phyloP scores from a whole-genome alignment of 2,329 filamentous ascomycete genomes.

The Botrytis tulipae region DNA sequence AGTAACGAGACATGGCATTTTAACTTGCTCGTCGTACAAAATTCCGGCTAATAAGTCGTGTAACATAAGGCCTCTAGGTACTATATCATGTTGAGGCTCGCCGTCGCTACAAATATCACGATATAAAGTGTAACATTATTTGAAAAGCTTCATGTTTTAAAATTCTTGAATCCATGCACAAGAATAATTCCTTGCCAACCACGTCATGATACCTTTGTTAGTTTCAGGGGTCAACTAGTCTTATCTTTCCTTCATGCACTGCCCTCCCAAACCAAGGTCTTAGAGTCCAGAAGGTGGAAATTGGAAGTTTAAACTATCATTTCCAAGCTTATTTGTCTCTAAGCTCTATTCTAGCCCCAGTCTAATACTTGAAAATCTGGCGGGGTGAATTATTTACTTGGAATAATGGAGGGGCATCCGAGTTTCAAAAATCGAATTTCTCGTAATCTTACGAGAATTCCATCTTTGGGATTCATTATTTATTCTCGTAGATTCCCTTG shows the following conservation, averaged over 20 bases:
- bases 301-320: not conserved
- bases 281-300: not conserved
- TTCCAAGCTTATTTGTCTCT: constrained; percentile 1
- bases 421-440: not conserved
- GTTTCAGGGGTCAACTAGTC: not conserved
- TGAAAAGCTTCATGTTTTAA: not conserved
- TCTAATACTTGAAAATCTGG: not conserved
- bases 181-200: not conserved
- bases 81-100: not conserved
- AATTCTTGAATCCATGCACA: not conserved
- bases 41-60: not conserved
- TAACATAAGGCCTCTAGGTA: not conserved
- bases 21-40: not conserved
- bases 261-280: not conserved
- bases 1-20: not conserved
- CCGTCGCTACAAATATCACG: not conserved
- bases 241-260: not conserved
- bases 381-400: constrained; percentile 9
- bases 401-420: constrained; percentile 1
- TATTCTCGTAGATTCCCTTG: not conserved
- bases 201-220: constrained; percentile 1
- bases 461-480: not conserved
- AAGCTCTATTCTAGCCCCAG: not conserved
- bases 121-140: not conserved
- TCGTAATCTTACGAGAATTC: not conserved